Base-by-base conservation (phyloP, 495 filamentous ascomycete genomes). In the Penicillium soppii region DNA sequence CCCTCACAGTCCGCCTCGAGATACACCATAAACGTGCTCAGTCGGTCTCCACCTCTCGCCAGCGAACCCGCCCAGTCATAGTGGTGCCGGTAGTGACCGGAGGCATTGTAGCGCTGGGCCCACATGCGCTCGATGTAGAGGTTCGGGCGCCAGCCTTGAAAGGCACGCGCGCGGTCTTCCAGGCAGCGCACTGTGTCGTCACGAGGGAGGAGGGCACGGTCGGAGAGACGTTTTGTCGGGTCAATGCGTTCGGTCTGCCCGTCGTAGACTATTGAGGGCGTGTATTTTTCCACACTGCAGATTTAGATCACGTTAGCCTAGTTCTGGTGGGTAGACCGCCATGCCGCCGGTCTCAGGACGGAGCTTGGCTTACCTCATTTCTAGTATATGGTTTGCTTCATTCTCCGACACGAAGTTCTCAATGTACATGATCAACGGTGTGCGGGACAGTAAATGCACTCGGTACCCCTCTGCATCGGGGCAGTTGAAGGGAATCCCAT, bases 11-110 rank as follows among this genome's bases (percentile, higher is more conserved):
- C 69, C 1, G 68, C 80, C 12, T 71, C 72, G 7, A 87, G 62
- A 57, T 85, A 87, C 2, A 85, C 82, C 79, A 86, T 85, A 53
- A 86, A 86, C 4, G 73, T 82, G 35, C 72, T 78, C 3, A 81
- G 47, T 0, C 79, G 62, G 47, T 80, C 77, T 1, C 73, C 74
- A 10, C 69, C 68, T 2, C 62, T 61, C 2, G 67, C 66, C 17
- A 66, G 60, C 1, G 69, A 71, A 1, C 72, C 75, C 25, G 67
- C 69, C 79, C 80, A 83, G 64, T 85, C 82, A 59, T 75, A 84
- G 56, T 85, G 80, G 56, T 84, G 73, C 5, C 53, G 59, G 62
- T 85, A 84, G 58, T 85, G 79, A 22, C 81, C 82, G 9, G 72
- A 77, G 8, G 62, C 56, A 29, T 77, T 79, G 63, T 87, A 85